A percentile compares a stretch with the other conserved stretches of the same genome.
Evolutionary conservation across 2,329 filamentous ascomycete species (phyloP).

Genomic region (Scedosporium minutisporum): DNA sequence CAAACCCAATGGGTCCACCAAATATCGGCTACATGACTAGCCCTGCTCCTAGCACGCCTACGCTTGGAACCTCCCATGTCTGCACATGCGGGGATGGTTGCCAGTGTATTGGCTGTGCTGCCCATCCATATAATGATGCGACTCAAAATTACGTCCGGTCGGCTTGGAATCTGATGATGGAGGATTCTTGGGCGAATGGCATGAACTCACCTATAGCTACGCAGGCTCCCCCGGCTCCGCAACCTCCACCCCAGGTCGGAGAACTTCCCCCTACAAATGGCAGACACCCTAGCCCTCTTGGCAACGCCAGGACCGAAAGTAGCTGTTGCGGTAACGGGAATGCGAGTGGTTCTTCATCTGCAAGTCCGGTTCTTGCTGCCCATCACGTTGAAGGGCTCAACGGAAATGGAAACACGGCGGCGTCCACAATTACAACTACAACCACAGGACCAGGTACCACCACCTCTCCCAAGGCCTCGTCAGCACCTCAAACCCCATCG

Average conservation of each 20-base stretch:
- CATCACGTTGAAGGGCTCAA: not conserved
- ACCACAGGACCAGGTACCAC: not conserved
- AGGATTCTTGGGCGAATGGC: conserved; percentile 17
- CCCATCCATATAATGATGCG: conserved; percentile 58
- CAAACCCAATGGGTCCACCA: not conserved
- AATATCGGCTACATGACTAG: conserved; percentile 2
- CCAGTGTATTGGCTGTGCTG: conserved; percentile 57
- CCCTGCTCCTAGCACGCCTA: conserved; percentile 1
- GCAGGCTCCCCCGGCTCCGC: not conserved
- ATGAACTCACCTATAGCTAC: not conserved
- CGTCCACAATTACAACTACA: not conserved
- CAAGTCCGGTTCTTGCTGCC: not conserved
- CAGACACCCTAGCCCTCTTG: not conserved
- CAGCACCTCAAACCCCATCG: conserved; percentile 35
- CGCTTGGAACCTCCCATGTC: conserved; percentile 23
- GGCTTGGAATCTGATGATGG: conserved; percentile 31
- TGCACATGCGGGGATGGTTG: conserved; percentile 59
- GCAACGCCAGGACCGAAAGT: not conserved
- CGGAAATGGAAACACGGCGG: not conserved
- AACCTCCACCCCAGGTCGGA: not conserved
- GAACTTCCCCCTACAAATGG: not conserved
- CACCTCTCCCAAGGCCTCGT: conserved; percentile 21
- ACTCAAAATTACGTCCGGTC: conserved; percentile 45
- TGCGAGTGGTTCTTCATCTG: not conserved
- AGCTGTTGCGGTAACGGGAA: not conserved